Base-by-base conservation (phyloP, 176 grass and related monocot species). In the Melocanna baccifera region DNA sequence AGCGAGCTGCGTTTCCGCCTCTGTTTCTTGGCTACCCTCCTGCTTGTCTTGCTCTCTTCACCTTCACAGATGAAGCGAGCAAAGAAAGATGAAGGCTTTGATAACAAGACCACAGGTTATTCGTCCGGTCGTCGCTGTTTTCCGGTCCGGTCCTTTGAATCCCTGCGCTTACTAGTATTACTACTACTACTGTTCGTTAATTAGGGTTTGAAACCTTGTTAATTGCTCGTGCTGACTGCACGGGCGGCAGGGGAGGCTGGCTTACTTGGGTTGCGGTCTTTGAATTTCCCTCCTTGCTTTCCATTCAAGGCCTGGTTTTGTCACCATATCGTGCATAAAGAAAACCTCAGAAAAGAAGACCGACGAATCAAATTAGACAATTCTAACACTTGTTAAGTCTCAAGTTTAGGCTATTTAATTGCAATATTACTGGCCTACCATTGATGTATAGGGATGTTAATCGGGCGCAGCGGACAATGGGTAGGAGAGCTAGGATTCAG, bases 51-150 rank as follows among this genome's bases (percentile, higher is more conserved):
- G 16, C 25, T n/a, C 50, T 32, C 76, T 47, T 36, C 20, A 25
- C 26, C 76, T 47, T 36, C 20, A 39, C 20, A 22, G 76, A 2
- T 71, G 71, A 66, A 87, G 79, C n/a, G 50, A 79, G 75, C 64
- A 18, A 73, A 26, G 39, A 40, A 62, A 66, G 71, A 62, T 25
- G 23, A 55, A 62, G 25, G 71, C 68, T 75, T 68, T 23, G 41
- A n/a, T 29, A 11, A 52, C 30, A 55, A 50, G 61, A 53, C 36
- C 88, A 18, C 26, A 73, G 75, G 71, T 47, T 82, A 76, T 86
- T 74, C 55, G 64, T n/a, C n/a, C n/a, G 56, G 46, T 45, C 59
- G 53, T 89, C 88, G 62, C 48, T 88, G 81, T 75, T 37, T 20
- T 22, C 18, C 82, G 62, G 62, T 29, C 61, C 16, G 12, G 13